Base-by-base conservation (phyloP, 352 stramenopile genomes). In the Pythium guiyangense region DNA sequence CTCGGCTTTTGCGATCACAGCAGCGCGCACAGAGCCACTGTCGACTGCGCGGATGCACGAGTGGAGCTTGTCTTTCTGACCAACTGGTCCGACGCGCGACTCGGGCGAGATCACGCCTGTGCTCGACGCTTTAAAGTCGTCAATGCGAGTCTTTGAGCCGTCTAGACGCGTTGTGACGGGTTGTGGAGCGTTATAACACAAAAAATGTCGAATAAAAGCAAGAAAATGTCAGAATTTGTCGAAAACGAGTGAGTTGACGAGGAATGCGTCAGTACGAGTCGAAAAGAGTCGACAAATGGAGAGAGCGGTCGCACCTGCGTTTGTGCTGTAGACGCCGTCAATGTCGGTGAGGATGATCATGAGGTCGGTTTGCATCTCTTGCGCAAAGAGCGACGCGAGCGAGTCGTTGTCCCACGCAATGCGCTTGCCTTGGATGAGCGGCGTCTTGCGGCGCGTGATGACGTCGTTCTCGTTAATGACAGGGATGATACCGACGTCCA, bases 381-480 rank as follows among this genome's bases (percentile, higher is more conserved):
- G 73, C 15, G 84, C 81, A 52, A 94, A 90, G 0, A 92, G 65
- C 40, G 84, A 81, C 1, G 84, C 84, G 15, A 94, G 71, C 45
- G 84, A 94, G 67, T 94, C 84, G 52, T 94, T 94, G 61, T 94
- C 84, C 84, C 84, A 94, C 1, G 78, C 81, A 49, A 94, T 78
- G 49, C 83, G 81, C 53, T 84, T 64, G 27, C 67, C 61, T 22
- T 82, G 69, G 4, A 78, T 73, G 11, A 94, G 64, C 47, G 84
- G 84, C 54, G 70, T 78, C 52, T 80, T 75, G 48, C 84, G 81
- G 17, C 60, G 63, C 49, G 81, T 82, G 56, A 94, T 90, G 46
- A 94, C 78, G 63, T 94, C 84, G 61, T 94, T 94, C 62, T 94
- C 84, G 60, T 94, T 94, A 55, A 94, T 86, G 17, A 94, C 71